Evolutionary conservation across 2,329 filamentous ascomycete genomes (phyloP).

Genomic region (Fusarium camptoceras): DNA sequence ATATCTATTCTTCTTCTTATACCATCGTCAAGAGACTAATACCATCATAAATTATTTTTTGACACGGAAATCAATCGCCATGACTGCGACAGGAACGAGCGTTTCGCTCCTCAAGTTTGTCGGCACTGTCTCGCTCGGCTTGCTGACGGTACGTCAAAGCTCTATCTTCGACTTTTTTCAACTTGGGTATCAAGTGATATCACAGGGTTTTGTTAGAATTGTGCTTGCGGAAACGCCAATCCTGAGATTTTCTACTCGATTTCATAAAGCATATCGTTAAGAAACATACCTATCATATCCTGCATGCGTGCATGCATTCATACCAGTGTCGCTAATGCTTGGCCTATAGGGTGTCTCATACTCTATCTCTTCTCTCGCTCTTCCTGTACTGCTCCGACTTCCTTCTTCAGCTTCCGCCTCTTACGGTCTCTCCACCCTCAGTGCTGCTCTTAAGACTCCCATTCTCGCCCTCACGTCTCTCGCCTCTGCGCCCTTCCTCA

Average conservation of each 20-base stretch:
- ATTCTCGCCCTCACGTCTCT: constrained; percentile 75
- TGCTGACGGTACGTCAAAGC: constrained; percentile 78
- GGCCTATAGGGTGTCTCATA: constrained; percentile 84
- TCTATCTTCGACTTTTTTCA: neutral
- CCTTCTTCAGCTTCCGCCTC: constrained; percentile 79
- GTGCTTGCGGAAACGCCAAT: neutral
- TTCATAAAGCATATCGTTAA: neutral
- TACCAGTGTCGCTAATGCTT: constrained; percentile 28
- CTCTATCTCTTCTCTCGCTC: constrained; percentile 79
- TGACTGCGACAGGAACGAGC: constrained; percentile 75
- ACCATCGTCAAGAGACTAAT: constrained; percentile 9
- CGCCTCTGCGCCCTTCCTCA: constrained; percentile 76
- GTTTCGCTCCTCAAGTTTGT: constrained; percentile 91
- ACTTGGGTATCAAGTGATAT: constrained; percentile 31
- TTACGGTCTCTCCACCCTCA: constrained; percentile 76
- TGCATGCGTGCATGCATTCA: neutral
- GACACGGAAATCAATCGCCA: constrained; percentile 50
- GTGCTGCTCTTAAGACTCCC: constrained; percentile 71
- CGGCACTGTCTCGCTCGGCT: constrained; percentile 87
- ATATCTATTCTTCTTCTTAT: constrained; percentile 2
- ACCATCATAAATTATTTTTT: neutral
- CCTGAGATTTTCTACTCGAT: neutral
- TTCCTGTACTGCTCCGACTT: constrained; percentile 84
- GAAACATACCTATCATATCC: neutral
- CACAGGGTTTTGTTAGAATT: neutral